Evolutionary conservation across 345 rosid genomes (phyloP), one percentile per base, ranked within the genome.

Genomic region (Dimocarpus longan): DNA sequence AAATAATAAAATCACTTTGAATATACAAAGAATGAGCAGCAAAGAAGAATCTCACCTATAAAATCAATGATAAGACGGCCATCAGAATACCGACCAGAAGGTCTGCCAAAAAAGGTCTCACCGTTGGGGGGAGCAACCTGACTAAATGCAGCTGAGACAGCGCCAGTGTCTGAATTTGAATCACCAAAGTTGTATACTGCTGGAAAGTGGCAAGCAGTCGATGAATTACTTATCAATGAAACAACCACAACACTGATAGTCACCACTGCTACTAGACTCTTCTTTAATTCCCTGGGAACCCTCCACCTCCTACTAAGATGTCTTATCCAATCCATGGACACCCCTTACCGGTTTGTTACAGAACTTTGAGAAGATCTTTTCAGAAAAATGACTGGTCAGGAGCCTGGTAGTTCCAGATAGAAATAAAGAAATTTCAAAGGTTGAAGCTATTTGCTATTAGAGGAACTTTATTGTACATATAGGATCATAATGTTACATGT

Each of bases 111-210:
- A 39, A 67, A 81, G 48, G 76, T 56, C 15, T 69, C n/a, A 8
- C 86, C 84, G 15, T 71, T 37, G 9, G 84, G 86, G 3, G 54
- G 15, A n/a, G 37, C 78, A 62, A 62, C 7, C 19, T 21, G 69
- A 56, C 56, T 43, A 21, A 84, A 76, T 13, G 60, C 26, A 2
- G 82, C 80, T 6, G 84, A 81, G 42, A 24, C 16, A 13, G 78
- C 3, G 8, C 87, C 80, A 0, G 86, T 81, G 78, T 84, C 82
- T 0, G 87, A 84, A 39, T 84, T 80, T 0, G 86, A 84, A 65
- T 80, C 84, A 0, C 82, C 81, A 6, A 80, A 74, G 71, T 66
- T 78, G 81, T 66, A 78, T 15, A 74, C 21, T 22, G 81, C 81
- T 5, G 77, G 81, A 43, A 80, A 77, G 37, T 65, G 43, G n/a